These are phyloP conservation scores for Phytopythium aichiense DNA, from an alignment of 352 stramenopile species.

Conservation along the genomic window DNA sequence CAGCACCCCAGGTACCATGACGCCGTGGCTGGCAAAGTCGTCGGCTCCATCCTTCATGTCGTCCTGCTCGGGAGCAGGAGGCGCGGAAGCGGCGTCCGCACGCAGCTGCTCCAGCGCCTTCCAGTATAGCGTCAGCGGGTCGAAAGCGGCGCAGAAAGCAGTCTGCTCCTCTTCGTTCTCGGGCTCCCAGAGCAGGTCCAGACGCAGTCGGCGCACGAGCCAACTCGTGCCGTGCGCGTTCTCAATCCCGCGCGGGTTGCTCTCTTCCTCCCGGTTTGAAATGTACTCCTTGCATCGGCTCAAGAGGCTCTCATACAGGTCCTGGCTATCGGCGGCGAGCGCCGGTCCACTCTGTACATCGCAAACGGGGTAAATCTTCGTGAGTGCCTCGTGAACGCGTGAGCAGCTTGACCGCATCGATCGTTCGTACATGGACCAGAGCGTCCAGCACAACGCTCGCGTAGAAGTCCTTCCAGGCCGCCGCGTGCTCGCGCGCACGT, in stretches of 20 bases:
- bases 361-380: neutral
- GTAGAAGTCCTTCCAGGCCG: constrained; percentile 79
- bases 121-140: constrained; percentile 54
- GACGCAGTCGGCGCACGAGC: constrained; percentile 62
- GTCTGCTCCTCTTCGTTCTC: constrained; percentile 53
- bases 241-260: constrained; percentile 41
- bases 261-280: constrained; percentile 53
- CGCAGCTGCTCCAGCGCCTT: constrained; percentile 52
- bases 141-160: constrained; percentile 54
- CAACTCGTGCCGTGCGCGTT: constrained; percentile 45
- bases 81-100: constrained; percentile 6
- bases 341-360: constrained; percentile 34
- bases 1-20: constrained; percentile 7
- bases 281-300: constrained; percentile 74
- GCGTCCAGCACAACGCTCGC: constrained; percentile 64
- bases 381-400: neutral
- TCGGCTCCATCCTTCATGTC: constrained; percentile 16
- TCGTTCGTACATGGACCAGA: constrained; percentile 43
- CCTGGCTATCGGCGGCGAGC: constrained; percentile 35
- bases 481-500: constrained; percentile 37
- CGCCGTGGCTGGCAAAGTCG: neutral
- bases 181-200: constrained; percentile 62
- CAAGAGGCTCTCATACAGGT: constrained; percentile 65
- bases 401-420: neutral
- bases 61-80: constrained; percentile 2